Percentiles rank a stretch among this genome's conserved stretches.
These are phyloP conservation scores for Globisporangium abappressorium DNA, from an alignment of 352 stramenopile species.

Conservation along the genomic window DNA sequence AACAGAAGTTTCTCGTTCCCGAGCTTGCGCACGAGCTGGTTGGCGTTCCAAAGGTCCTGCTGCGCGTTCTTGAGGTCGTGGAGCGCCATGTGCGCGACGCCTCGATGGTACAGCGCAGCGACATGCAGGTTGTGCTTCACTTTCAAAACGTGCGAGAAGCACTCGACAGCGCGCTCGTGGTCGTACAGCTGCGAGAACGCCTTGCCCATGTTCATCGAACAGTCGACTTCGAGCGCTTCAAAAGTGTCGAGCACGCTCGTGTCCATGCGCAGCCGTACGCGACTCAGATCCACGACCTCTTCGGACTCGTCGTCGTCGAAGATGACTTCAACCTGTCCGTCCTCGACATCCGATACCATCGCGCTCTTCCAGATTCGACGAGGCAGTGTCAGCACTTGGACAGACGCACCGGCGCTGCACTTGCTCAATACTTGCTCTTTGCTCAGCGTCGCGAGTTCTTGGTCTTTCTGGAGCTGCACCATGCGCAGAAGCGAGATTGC, in stretches of 20 bases:
- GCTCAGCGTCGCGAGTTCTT: slow-evolving; percentile 28
- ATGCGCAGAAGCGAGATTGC: slow-evolving; percentile 47
- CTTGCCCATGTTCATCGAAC: slow-evolving; percentile 84
- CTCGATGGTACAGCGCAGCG: slow-evolving; percentile 68
- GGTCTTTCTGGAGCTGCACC: slow-evolving; percentile 46
- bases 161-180: slow-evolving; percentile 52
- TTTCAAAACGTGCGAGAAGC: slow-evolving; percentile 51
- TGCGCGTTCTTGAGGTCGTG: slow-evolving; percentile 59
- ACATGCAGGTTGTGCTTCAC: slow-evolving; percentile 46
- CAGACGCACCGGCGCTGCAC: slow-evolving; percentile 54
- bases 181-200: slow-evolving; percentile 52
- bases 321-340: slow-evolving; percentile 47
- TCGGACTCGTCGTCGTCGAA: slow-evolving; percentile 54
- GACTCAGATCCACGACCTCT: slow-evolving; percentile 44
- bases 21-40: slow-evolving; percentile 47
- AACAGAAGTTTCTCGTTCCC: slow-evolving; percentile 36
- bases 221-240: slow-evolving; percentile 54
- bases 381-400: slow-evolving; percentile 33
- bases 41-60: slow-evolving; percentile 64
- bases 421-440: slow-evolving; percentile 27
- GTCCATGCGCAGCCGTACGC: slow-evolving; percentile 55
- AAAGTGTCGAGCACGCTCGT: slow-evolving; percentile 48
- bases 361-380: slow-evolving; percentile 34
- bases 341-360: slow-evolving; percentile 68
- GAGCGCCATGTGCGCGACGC: slow-evolving; percentile 59